phyloP scores from a whole-genome alignment of 306 rosid genomes.

The Senna siamea region DNA sequence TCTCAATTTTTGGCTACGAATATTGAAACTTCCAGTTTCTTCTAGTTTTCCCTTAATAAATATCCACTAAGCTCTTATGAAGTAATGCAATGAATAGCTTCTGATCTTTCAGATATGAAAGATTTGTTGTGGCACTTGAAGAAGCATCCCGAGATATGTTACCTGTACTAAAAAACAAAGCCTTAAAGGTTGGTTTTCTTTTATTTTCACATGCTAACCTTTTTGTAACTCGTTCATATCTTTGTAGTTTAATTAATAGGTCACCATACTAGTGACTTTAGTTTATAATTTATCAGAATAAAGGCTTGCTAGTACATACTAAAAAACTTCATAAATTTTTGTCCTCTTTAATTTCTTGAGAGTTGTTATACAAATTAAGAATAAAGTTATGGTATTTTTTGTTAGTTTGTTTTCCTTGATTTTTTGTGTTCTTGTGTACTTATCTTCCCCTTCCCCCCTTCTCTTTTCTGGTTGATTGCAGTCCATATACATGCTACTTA shows the following conservation, averaged over 20 bases:
- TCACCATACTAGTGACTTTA: too few species aligned
- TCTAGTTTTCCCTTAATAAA: slow-evolving; percentile 9
- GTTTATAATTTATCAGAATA: too few species aligned
- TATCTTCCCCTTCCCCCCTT: background rate
- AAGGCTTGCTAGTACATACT: background rate
- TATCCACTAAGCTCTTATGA: slow-evolving; percentile 25
- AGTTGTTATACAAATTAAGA: background rate
- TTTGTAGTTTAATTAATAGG: too few species aligned
- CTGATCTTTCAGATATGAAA: slow-evolving; percentile 72
- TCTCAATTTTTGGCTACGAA: background rate
- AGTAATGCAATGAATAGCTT: slow-evolving; percentile 28
- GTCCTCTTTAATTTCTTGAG: background rate
- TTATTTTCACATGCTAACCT: slow-evolving; percentile 12
- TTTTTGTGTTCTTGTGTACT: background rate
- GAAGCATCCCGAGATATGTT: slow-evolving; percentile 97
- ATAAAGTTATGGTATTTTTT: background rate
- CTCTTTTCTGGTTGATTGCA: slow-evolving; percentile 44
- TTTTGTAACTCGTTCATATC: background rate
- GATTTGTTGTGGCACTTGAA: slow-evolving; percentile 86
- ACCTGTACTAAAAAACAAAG: slow-evolving; percentile 80
- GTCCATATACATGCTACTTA: slow-evolving; percentile 74
- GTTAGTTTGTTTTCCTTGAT: background rate
- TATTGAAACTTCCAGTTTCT: slow-evolving; percentile 1
- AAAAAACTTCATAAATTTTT: background rate
- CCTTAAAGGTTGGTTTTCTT: slow-evolving; percentile 71